Percentiles rank a stretch among this genome's conserved stretches.
Conservation (phyloP, 768 basidiomycete species). For the Lentinula boryana region DNA sequence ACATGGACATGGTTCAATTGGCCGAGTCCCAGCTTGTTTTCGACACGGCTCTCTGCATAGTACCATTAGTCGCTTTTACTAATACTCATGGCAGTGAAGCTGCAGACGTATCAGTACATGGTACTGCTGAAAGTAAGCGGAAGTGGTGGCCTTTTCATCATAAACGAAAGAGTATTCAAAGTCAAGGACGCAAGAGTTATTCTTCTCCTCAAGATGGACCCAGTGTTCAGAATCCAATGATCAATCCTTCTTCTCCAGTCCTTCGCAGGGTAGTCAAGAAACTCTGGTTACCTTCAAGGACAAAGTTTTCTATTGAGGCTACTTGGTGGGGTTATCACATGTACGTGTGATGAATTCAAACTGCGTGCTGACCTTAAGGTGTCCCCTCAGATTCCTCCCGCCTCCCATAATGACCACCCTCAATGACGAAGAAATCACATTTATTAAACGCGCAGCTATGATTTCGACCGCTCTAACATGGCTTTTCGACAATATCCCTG, state of each 20-base stretch:
- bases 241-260: neutral
- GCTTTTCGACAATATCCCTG: slow-evolving; percentile 64
- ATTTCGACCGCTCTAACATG: slow-evolving; percentile 72
- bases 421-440: slow-evolving; percentile 59
- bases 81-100: neutral
- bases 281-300: slow-evolving; percentile 70
- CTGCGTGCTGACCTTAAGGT: neutral
- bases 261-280: slow-evolving; percentile 12
- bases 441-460: slow-evolving; percentile 66
- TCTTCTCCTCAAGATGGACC: neutral
- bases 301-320: slow-evolving; percentile 68
- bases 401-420: slow-evolving; percentile 67
- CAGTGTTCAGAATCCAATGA: neutral
- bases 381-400: slow-evolving; percentile 59
- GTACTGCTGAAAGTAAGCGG: slow-evolving; percentile 17
- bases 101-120: slow-evolving; percentile 33
- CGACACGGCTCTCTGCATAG: slow-evolving; percentile 13
- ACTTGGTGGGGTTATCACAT: slow-evolving; percentile 86
- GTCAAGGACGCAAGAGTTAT: slow-evolving; percentile 8
- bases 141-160: slow-evolving; percentile 10
- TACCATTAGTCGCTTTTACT: no score
- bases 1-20: slow-evolving; percentile 11
- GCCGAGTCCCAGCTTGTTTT: slow-evolving; percentile 24
- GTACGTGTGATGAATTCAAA: slow-evolving; percentile 31
- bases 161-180: slow-evolving; percentile 3